phyloP scores from a whole-genome alignment of 2,329 filamentous ascomycete species.

The Ceratocystis cubensis region DNA sequence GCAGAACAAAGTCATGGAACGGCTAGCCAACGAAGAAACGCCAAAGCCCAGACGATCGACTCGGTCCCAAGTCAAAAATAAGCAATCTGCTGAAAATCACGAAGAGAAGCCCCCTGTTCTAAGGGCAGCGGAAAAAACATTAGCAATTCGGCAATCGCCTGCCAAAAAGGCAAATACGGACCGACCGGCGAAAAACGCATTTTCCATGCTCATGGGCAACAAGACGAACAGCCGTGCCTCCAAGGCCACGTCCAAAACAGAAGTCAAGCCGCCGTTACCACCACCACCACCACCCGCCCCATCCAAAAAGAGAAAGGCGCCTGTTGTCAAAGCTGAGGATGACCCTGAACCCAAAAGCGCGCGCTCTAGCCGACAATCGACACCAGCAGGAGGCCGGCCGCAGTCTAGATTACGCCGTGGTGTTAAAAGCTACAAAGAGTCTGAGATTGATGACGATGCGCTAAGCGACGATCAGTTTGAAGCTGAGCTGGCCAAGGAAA shows the following conservation, averaged over 20 bases:
- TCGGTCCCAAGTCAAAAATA: background rate
- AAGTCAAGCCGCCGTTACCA: background rate
- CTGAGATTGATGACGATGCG: slow-evolving; percentile 47
- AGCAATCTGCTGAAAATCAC: background rate
- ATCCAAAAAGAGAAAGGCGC: slow-evolving; percentile 25
- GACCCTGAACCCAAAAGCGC: slow-evolving; percentile 48
- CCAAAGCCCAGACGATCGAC: background rate
- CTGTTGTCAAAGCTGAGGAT: slow-evolving; percentile 26
- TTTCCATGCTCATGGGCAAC: slow-evolving; percentile 41
- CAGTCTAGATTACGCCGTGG: slow-evolving; percentile 32
- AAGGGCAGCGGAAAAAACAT: background rate
- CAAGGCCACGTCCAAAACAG: background rate
- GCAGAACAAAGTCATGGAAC: slow-evolving; percentile 63
- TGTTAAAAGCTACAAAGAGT: slow-evolving; percentile 28
- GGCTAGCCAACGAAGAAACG: slow-evolving; percentile 34
- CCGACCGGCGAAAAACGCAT: slow-evolving; percentile 33
- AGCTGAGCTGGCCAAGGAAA: slow-evolving; percentile 55
- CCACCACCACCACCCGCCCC: background rate
- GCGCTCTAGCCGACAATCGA: slow-evolving; percentile 63
- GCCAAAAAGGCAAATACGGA: slow-evolving; percentile 15
- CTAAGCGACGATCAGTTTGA: slow-evolving; percentile 80
- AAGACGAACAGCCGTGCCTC: slow-evolving; percentile 3
- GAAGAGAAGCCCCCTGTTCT: background rate
- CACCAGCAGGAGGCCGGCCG: slow-evolving; percentile 47
- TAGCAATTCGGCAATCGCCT: slow-evolving; percentile 10